These are phyloP conservation scores for Lantana camara DNA, from an alignment of 257 asterid species.

Conservation along the genomic window DNA sequence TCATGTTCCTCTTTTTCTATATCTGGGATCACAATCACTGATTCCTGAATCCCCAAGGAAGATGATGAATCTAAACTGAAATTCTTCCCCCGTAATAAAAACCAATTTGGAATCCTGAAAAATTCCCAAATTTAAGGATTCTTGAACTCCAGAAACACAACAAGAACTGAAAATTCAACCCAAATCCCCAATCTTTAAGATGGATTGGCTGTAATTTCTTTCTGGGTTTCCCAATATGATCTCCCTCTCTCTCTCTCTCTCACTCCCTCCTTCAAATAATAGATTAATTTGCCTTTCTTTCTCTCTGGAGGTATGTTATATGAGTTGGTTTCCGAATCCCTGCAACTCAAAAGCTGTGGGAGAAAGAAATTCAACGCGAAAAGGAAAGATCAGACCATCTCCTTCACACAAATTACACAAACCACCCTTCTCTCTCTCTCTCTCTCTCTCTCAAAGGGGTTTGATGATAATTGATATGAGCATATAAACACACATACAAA, in stretches of 20 bases:
- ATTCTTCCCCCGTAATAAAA: background rate
- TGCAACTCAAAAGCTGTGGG: constrained; percentile 32
- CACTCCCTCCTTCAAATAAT: too few species aligned
- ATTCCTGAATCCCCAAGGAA: background rate
- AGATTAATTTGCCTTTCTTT: too few species aligned
- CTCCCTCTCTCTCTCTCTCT: constrained; percentile 1
- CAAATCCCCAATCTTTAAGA: constrained; percentile 25
- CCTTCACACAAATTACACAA: constrained; percentile 45
- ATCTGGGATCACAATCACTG: constrained; percentile 8
- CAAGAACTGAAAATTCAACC: constrained; percentile 13
- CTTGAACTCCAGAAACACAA: background rate
- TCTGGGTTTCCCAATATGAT: constrained; percentile 6
- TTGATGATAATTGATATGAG: constrained; percentile 36
- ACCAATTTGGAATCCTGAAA: background rate
- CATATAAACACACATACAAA: constrained; percentile 29
- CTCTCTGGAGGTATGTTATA: background rate
- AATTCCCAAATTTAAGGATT: background rate
- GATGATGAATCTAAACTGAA: constrained; percentile 22
- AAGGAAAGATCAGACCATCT: constrained; percentile 54
- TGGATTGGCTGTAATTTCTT: constrained; percentile 19
- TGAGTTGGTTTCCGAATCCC: constrained; percentile 23
- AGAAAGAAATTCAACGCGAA: constrained; percentile 54
- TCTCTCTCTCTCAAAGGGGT: constrained; percentile 27
- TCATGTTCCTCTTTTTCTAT: constrained; percentile 46
- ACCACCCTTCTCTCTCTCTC: constrained; percentile 8